Evolutionary conservation across 306 rosid genomes (phyloP), one percentile per base, ranked within the genome.

Genomic region (Echinosophora koreensis): DNA sequence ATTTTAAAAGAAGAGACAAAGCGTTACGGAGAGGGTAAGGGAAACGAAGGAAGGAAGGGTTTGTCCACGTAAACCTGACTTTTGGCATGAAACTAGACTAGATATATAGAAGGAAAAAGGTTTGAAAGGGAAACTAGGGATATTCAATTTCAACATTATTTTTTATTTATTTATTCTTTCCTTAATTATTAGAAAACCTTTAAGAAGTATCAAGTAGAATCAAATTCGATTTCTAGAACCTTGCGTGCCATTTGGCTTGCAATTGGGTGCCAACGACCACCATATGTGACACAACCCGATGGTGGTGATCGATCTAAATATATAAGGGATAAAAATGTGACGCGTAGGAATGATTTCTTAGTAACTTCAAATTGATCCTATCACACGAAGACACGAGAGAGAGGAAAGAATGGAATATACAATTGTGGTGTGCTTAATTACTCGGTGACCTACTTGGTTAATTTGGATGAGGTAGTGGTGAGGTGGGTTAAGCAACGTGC

Each of bases 21-120:
- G 76, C 86, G 81, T 78, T 82, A 84, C 76, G 90, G 59, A 64
- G 74, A 7, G 44, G 78, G 87, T 78, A 86, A 77, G 11, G 63
- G 77, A 66, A 56, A n/a, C n/a, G n/a, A 22, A 38, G 9, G 72
- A 37, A 42, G 16, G 27, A 0, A 37, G n/a, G 34, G 76, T 5
- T 34, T 47, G 89, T 81, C 89, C 84, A 81, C 88, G 69, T 63
- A 78, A 84, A 41, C 76, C 51, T 58, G 76, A 72, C 85, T 76
- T 81, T 73, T 56, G 79, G 76, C 58, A 71, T 49, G 42, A 50
- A 61, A 83, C 68, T 52, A 76, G 35, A 83, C 68, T 52, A 76
- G 35, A 32, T 8, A 51, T 51, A 60, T 50, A 35, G 16, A 77
- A 54, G 35, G 50, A 12, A 14, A 74, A 64, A 4, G 14, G 50